Conservation (phyloP, 305 asterid species). For the Fraxinus dipetala region DNA sequence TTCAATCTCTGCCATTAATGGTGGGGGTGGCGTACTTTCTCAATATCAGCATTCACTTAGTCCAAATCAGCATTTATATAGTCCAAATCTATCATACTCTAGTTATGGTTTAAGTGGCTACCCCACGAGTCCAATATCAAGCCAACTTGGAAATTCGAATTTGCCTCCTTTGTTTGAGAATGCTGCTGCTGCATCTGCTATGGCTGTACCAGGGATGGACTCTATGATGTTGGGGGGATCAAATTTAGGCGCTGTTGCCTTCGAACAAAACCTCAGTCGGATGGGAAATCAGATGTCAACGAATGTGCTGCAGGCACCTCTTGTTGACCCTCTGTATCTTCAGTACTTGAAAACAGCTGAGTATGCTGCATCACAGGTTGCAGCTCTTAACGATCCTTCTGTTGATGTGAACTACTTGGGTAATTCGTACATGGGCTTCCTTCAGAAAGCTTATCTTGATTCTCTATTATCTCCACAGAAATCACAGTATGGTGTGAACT, state of each 20-base stretch:
- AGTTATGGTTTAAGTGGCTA: conserved; percentile 64
- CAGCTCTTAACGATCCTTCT: conserved; percentile 72
- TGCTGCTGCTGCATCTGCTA: conserved; percentile 91
- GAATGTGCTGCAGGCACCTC: conserved; percentile 52
- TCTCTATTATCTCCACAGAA: conserved; percentile 67
- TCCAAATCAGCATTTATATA: conserved; percentile 49
- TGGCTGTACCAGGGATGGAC: conserved; percentile 84
- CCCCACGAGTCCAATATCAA: conserved; percentile 74
- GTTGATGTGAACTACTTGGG: conserved; percentile 65
- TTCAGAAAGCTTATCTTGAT: conserved; percentile 86
- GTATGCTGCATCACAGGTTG: conserved; percentile 73
- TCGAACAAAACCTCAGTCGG: conserved; percentile 60
- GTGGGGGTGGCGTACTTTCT: conserved; percentile 50
- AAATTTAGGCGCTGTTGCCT: conserved; percentile 50
- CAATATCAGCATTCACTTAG: conserved; percentile 38
- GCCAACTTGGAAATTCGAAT: conserved; percentile 62
- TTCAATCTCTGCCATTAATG: conserved; percentile 43
- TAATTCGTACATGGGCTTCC: conserved; percentile 67
- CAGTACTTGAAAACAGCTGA: conserved; percentile 75
- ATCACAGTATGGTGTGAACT: conserved; percentile 65
- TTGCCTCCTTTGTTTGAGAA: conserved; percentile 93
- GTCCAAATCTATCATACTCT: conserved; percentile 65
- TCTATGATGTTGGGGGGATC: conserved; percentile 68
- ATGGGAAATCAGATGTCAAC: conserved; percentile 67
- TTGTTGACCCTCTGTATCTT: conserved; percentile 73